Conservation (phyloP, 78 protist species). For the Dictyostelium purpureum region DNA sequence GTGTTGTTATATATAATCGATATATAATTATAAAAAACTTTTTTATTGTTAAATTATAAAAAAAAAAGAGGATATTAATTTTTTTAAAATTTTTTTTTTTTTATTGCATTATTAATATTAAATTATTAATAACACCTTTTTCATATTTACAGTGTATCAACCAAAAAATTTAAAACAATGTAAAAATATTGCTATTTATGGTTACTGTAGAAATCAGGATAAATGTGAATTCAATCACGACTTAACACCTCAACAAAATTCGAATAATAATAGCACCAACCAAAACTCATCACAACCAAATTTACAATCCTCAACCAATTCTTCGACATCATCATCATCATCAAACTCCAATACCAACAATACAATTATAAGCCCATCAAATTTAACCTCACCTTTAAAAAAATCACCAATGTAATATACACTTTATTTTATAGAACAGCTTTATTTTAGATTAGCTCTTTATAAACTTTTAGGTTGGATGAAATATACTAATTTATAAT, state of each 20-base stretch:
- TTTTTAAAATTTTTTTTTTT: background rate
- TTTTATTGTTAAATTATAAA: no score
- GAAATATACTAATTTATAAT: background rate
- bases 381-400: background rate
- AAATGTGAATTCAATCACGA: conserved; percentile 18
- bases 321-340: background rate
- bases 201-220: conserved; percentile 16
- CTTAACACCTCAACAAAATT: background rate
- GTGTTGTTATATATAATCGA: no score
- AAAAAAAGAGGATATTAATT: no score
- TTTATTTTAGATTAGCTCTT: background rate
- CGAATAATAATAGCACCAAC: background rate
- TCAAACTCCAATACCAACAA: background rate
- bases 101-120: background rate
- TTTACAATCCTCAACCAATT: background rate
- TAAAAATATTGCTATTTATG: conserved; percentile 5
- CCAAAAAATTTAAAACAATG: conserved; percentile 15
- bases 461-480: no score
- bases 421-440: background rate
- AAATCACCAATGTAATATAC: background rate
- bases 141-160: background rate
- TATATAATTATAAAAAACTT: no score
- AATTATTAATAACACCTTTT: background rate
- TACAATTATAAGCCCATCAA: background rate
- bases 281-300: background rate